These are phyloP conservation scores for Hyaloscypha variabilis DNA, from an alignment of 495 filamentous ascomycete species.

Conservation along the genomic window DNA sequence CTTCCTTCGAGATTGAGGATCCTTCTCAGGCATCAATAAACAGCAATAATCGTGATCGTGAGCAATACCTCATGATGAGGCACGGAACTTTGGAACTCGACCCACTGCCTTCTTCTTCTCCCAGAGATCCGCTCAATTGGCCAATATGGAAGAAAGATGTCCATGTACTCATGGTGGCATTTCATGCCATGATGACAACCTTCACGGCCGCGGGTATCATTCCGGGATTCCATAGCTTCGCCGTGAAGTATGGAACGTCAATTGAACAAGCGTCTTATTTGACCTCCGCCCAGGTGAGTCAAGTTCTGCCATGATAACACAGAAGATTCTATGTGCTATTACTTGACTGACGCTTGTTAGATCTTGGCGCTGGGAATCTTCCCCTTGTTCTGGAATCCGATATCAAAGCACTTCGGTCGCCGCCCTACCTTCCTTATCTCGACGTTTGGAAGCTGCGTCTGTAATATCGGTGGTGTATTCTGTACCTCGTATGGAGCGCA, in stretches of 20 bases:
- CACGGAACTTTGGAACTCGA: too few species aligned
- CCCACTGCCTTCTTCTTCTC: too few species aligned
- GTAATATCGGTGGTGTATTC: constrained; percentile 55
- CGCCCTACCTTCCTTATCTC: constrained; percentile 55
- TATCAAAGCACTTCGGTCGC: constrained; percentile 53
- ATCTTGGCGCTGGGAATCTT: constrained; percentile 52
- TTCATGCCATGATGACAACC: constrained; percentile 59
- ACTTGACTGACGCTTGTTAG: too few species aligned
- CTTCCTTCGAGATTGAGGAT: too few species aligned
- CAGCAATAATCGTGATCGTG: too few species aligned
- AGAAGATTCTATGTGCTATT: too few species aligned
- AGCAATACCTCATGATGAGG: too few species aligned
- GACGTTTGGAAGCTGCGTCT: constrained; percentile 44
- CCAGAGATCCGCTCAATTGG: too few species aligned
- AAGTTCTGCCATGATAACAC: too few species aligned
- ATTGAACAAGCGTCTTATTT: constrained; percentile 51
- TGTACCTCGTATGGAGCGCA: constrained; percentile 47
- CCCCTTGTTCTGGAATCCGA: constrained; percentile 56
- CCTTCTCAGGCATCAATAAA: too few species aligned
- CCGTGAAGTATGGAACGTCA: constrained; percentile 42
- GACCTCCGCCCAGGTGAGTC: constrained; percentile 50
- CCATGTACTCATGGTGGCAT: constrained; percentile 55
- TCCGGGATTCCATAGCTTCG: constrained; percentile 51
- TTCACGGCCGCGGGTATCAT: constrained; percentile 55
- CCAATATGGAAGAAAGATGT: constrained; percentile 54